A percentile compares a stretch with the other conserved stretches of the same genome.
Evolutionary conservation across 2,329 filamentous ascomycete genomes (phyloP).

Genomic region (Passalora sequoiae): DNA sequence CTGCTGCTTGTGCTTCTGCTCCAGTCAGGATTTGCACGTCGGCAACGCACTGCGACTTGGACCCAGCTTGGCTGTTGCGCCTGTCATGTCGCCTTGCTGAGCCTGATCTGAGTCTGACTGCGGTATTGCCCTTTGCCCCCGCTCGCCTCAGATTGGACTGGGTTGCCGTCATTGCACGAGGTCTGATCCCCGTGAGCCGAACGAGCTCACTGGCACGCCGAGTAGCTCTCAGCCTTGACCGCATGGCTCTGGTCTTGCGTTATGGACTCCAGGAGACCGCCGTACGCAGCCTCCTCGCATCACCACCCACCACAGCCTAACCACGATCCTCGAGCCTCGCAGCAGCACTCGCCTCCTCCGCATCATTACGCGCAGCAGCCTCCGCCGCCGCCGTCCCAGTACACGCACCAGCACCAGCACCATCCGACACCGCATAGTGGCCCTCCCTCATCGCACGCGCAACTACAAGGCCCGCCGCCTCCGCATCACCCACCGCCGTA

Average conservation of each 20-base stretch:
- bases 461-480: conserved; percentile 12
- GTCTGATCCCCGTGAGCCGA: conserved; percentile 19
- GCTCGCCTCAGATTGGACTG: conserved; percentile 5
- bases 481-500: conserved; percentile 14
- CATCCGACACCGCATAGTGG: conserved; percentile 13
- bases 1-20: background rate
- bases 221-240: conserved; percentile 17
- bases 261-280: conserved; percentile 25
- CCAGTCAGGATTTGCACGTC: conserved; percentile 11
- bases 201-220: conserved; percentile 11
- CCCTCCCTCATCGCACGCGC: conserved; percentile 8
- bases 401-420: conserved; percentile 11
- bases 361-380: conserved; percentile 11
- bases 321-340: background rate
- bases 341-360: conserved; percentile 11
- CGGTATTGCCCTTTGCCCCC: conserved; percentile 20
- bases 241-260: conserved; percentile 20
- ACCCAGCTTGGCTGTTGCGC: conserved; percentile 7
- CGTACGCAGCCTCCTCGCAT: conserved; percentile 15
- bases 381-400: conserved; percentile 12
- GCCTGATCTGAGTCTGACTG: conserved; percentile 7
- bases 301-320: conserved; percentile 10
- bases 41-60: background rate
- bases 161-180: background rate
- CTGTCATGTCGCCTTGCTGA: conserved; percentile 11